Conservation (phyloP, 768 basidiomycete genomes). For the Mycena olivaceomarginata region DNA sequence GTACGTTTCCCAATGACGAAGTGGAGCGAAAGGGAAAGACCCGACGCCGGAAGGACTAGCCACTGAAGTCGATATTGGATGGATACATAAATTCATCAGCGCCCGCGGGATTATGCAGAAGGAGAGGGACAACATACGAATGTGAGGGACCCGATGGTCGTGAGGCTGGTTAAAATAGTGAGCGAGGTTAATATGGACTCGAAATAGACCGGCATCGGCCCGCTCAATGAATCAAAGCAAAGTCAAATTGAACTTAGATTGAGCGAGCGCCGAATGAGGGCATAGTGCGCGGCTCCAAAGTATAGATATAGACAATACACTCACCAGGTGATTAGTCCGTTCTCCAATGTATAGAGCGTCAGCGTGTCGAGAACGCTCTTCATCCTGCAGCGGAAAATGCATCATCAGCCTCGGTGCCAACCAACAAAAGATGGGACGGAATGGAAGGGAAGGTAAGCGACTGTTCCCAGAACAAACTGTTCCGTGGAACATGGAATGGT, state of each 20-base stretch:
- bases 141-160: slow-evolving; percentile 63
- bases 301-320: slow-evolving; percentile 13
- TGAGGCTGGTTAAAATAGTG: slow-evolving; percentile 53
- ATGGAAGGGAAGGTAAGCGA: neutral
- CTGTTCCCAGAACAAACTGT: neutral
- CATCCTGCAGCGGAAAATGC: slow-evolving; percentile 51
- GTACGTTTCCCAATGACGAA: slow-evolving; percentile 68
- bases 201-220: neutral
- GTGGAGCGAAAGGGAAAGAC: slow-evolving; percentile 68
- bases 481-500: neutral
- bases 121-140: slow-evolving; percentile 58
- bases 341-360: slow-evolving; percentile 65
- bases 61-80: slow-evolving; percentile 51
- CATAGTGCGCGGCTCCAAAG: neutral
- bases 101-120: neutral
- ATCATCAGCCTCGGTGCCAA: neutral
- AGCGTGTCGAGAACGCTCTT: slow-evolving; percentile 60
- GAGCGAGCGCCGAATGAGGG: neutral
- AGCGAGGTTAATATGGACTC: neutral
- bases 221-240: neutral
- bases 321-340: slow-evolving; percentile 63
- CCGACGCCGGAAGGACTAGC: slow-evolving; percentile 63
- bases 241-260: neutral
- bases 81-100: slow-evolving; percentile 11
- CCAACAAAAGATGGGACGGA: neutral